Evolutionary conservation across 1,139 yeast genomes (phyloP).

Genomic region (Meyerozyma sp.): DNA sequence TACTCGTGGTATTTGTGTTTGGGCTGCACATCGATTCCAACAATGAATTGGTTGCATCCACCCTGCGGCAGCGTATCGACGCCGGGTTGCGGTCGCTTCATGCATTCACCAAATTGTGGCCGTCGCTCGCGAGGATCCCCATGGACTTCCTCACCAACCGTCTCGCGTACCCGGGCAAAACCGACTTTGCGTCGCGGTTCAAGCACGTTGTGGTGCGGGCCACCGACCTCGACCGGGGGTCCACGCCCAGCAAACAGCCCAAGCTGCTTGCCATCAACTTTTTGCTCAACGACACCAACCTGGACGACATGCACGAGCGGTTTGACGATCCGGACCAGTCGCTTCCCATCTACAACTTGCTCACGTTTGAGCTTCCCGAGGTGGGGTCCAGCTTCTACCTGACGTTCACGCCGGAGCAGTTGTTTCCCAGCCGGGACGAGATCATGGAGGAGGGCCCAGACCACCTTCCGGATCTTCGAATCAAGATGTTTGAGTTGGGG

Average conservation of each 20-base stretch:
- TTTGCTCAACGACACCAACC: slow-evolving; percentile 8
- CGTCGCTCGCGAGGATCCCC: slow-evolving; percentile 9
- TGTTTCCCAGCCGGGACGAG: slow-evolving; percentile 7
- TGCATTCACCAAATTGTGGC: slow-evolving; percentile 10
- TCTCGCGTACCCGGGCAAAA: not conserved
- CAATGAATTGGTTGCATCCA: slow-evolving; percentile 10
- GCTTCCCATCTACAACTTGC: slow-evolving; percentile 11
- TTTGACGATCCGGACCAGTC: slow-evolving; percentile 6
- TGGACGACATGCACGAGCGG: slow-evolving; percentile 1
- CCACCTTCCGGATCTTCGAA: not conserved
- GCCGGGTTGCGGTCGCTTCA: slow-evolving; percentile 9
- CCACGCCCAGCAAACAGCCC: not conserved
- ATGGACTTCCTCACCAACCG: slow-evolving; percentile 7
- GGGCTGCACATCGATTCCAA: slow-evolving; percentile 11
- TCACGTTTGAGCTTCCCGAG: slow-evolving; percentile 10
- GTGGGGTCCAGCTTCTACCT: slow-evolving; percentile 6
- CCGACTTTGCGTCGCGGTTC: not conserved
- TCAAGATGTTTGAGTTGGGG: not conserved
- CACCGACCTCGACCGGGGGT: not conserved
- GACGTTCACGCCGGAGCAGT: slow-evolving; percentile 7
- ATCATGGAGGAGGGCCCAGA: not conserved
- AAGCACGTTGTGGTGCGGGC: not conserved
- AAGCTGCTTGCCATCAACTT: slow-evolving; percentile 11
- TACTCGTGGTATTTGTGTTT: slow-evolving; percentile 10
- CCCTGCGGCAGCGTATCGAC: slow-evolving; percentile 9